A percentile compares a stretch with the other conserved stretches of the same genome.
Conservation (phyloP, 1,284 basidiomycete genomes). For the Ustilago hordei region DNA sequence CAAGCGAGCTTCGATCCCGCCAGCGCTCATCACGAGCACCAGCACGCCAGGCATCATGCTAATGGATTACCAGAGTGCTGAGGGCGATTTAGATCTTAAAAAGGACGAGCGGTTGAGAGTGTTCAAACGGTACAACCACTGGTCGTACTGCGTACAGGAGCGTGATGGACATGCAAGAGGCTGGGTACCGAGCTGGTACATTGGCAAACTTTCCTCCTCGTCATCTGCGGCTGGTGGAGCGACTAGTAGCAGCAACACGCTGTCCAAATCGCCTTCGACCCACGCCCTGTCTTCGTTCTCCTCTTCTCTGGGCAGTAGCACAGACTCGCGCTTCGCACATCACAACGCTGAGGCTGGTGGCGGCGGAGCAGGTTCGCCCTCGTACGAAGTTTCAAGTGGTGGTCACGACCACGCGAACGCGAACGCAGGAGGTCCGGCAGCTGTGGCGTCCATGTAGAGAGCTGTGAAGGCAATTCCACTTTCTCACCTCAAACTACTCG, state of each 20-base stretch:
- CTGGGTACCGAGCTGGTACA: constrained; percentile 68
- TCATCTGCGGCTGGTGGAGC: constrained; percentile 6
- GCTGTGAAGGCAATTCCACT: neutral
- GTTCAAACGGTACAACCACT: constrained; percentile 95
- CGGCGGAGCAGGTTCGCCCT: constrained; percentile 19
- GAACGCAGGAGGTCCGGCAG: neutral
- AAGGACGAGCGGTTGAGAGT: constrained; percentile 90
- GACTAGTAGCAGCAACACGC: neutral
- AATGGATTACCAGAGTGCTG: constrained; percentile 88
- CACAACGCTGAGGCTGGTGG: neutral
- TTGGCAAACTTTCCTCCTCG: constrained; percentile 47
- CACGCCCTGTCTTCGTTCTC: constrained; percentile 14
- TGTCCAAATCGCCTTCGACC: constrained; percentile 22
- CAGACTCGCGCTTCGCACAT: constrained; percentile 14
- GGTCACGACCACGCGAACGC: constrained; percentile 12
- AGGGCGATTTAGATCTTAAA: constrained; percentile 85
- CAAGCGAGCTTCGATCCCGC: constrained; percentile 77
- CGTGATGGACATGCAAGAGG: constrained; percentile 57
- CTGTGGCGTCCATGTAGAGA: constrained; percentile 12
- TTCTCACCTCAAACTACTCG: neutral
- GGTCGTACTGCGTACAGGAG: constrained; percentile 78
- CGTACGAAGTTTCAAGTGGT: constrained; percentile 12
- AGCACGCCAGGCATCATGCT: constrained; percentile 92
- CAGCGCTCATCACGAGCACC: constrained; percentile 87
- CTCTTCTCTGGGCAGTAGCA: neutral